Conservation (phyloP, 306 rosid genomes). For the Alnus glutinosa region DNA sequence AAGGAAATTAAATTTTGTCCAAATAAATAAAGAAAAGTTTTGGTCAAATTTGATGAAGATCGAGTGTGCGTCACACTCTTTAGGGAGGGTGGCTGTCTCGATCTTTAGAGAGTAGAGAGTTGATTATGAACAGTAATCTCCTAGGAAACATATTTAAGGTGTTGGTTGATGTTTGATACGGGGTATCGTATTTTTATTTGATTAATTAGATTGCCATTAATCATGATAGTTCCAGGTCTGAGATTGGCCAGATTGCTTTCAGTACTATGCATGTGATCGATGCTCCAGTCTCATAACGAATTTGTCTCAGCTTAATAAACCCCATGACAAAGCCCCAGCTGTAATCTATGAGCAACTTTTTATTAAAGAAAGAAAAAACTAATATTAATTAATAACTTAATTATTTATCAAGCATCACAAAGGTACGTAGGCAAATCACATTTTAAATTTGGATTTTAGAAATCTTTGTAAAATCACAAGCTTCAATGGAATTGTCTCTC, state of each 20-base stretch:
- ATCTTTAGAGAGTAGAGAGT: background rate
- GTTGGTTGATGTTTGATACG: background rate
- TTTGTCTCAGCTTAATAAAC: conserved; percentile 45
- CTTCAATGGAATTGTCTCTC: no score
- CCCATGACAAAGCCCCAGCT: conserved; percentile 41
- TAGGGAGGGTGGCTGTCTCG: background rate
- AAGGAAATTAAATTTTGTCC: no score
- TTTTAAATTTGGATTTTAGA: conserved; percentile 7
- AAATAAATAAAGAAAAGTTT: background rate
- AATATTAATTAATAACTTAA: background rate
- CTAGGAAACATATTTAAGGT: background rate
- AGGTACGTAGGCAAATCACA: conserved; percentile 18
- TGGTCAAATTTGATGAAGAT: conserved; percentile 4
- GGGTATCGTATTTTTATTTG: background rate
- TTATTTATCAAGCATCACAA: conserved; percentile 8
- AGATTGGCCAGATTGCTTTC: conserved; percentile 38
- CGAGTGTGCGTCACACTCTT: background rate
- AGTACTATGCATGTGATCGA: conserved; percentile 50
- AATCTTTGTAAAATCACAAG: background rate
- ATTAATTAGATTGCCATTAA: background rate
- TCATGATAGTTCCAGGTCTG: conserved; percentile 18
- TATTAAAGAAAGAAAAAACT: conserved; percentile 32
- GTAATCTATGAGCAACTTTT: conserved; percentile 41
- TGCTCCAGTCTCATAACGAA: conserved; percentile 51
- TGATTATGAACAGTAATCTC: background rate